Percentiles rank a stretch among this genome's conserved stretches.
These are phyloP conservation scores for Arthrobotrys sphaeroides DNA, from an alignment of 2,329 filamentous ascomycete genomes.

Conservation along the genomic window DNA sequence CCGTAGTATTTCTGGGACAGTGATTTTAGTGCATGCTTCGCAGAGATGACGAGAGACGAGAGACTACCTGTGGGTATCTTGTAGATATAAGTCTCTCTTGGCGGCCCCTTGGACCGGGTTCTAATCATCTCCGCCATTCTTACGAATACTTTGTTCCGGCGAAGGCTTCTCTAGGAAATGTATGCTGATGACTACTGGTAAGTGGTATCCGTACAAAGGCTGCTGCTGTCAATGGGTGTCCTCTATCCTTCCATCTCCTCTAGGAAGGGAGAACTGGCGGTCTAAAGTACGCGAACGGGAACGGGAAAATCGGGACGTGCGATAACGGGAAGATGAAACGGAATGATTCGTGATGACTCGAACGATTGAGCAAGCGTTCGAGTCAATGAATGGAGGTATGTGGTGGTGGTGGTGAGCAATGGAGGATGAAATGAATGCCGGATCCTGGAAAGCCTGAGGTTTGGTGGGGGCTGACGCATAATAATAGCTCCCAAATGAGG, in stretches of 20 bases:
- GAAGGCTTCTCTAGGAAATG: neutral
- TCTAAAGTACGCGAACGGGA: conserved; percentile 8
- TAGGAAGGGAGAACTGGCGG: neutral
- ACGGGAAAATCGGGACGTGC: conserved; percentile 2
- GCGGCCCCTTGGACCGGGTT: conserved; percentile 51
- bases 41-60: neutral
- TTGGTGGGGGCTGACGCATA: conserved; percentile 38
- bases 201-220: neutral
- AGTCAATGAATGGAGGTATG: conserved; percentile 8
- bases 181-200: neutral
- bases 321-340: conserved; percentile 2
- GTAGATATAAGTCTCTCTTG: conserved; percentile 51
- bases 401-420: conserved; percentile 30
- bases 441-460: conserved; percentile 17
- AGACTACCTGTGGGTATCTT: conserved; percentile 43
- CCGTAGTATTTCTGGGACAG: conserved; percentile 37
- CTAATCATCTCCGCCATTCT: conserved; percentile 51
- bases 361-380: neutral
- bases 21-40: neutral
- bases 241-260: no score
- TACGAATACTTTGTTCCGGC: no score
- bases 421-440: neutral
- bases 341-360: conserved; percentile 29
- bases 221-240: neutral
- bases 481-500: conserved; percentile 31